Percentiles rank a stretch among this genome's conserved stretches.
Evolutionary conservation across 2,329 filamentous ascomycete species (phyloP).

Genomic region (Epichloe sibirici): DNA sequence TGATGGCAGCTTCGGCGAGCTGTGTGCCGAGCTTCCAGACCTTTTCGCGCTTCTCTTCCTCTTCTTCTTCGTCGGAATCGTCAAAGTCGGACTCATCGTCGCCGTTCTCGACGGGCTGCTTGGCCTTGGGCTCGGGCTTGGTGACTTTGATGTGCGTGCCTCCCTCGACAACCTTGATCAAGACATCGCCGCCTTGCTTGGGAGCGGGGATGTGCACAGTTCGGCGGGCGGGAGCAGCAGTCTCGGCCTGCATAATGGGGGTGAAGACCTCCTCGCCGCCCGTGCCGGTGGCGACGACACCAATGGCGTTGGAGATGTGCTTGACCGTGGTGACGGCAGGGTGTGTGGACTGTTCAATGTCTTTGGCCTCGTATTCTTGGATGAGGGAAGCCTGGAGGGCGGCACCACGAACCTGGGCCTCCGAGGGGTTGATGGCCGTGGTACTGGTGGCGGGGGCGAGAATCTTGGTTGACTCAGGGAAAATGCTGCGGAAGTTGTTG

Average conservation of each 20-base stretch:
- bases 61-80: conserved; percentile 61
- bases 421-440: conserved; percentile 81
- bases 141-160: conserved; percentile 86
- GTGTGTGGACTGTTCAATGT: conserved; percentile 94
- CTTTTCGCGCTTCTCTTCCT: conserved; percentile 80
- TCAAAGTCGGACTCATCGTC: conserved; percentile 46
- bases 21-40: conserved; percentile 78
- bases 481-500: conserved; percentile 63
- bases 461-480: conserved; percentile 67
- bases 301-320: conserved; percentile 79
- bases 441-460: conserved; percentile 71
- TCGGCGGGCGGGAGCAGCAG: conserved; percentile 77
- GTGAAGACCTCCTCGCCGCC: conserved; percentile 60
- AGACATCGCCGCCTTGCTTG: conserved; percentile 72
- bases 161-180: conserved; percentile 82
- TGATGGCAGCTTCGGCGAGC: conserved; percentile 77
- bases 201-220: conserved; percentile 67
- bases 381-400: conserved; percentile 92
- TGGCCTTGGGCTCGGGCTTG: conserved; percentile 69
- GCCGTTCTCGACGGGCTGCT: conserved; percentile 54
- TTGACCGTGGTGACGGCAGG: conserved; percentile 88
- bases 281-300: conserved; percentile 56
- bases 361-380: conserved; percentile 83
- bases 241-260: conserved; percentile 73
- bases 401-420: conserved; percentile 77